Conservation (phyloP, 2,329 filamentous ascomycete genomes). For the Alternaria gansuensis region DNA sequence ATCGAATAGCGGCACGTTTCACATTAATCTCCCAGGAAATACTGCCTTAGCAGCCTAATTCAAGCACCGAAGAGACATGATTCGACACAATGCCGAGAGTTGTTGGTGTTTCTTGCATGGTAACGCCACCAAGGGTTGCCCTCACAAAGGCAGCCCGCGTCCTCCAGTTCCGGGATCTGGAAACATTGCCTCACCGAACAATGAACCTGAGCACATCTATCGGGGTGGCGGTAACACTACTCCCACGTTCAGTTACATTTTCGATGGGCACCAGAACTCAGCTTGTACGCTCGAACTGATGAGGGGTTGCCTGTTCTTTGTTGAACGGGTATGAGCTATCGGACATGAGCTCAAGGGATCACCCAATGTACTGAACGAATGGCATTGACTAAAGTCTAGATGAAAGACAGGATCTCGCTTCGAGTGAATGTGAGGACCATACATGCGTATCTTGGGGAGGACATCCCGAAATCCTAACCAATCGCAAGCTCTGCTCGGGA, state of each 20-base stretch:
- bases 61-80: background rate
- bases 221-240: background rate
- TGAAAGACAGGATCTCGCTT: background rate
- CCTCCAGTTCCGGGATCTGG: background rate
- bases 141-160: background rate
- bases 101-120: background rate
- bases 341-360: background rate
- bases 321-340: background rate
- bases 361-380: background rate
- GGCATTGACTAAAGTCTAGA: background rate
- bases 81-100: background rate
- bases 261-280: background rate
- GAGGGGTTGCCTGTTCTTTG: background rate
- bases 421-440: background rate
- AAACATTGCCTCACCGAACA: background rate
- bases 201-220: background rate
- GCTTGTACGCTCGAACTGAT: background rate
- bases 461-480: background rate
- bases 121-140: conserved; percentile 5
- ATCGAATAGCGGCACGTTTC: background rate
- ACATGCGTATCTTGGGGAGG: background rate
- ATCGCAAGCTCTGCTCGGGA: background rate
- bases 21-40: background rate
- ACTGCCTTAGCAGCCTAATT: background rate
- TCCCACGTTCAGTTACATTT: background rate